These are phyloP conservation scores for Forsythia suspensa DNA, from an alignment of 257 asterid species.

Conservation along the genomic window DNA sequence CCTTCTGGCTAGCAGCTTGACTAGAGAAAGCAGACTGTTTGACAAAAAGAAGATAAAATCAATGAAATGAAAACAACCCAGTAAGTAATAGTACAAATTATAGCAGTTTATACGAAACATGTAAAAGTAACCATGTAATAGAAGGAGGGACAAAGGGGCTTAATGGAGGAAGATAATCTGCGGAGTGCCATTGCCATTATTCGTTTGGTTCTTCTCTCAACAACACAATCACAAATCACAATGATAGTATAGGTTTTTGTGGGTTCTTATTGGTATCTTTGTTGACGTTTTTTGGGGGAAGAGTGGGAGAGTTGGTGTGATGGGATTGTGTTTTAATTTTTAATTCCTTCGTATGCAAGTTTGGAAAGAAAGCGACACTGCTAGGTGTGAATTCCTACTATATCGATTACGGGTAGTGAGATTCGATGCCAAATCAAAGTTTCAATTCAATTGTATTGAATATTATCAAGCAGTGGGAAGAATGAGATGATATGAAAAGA, in stretches of 20 bases:
- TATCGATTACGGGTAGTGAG: too few relatives aligned
- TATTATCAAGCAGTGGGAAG: too few relatives aligned
- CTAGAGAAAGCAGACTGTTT: slow-evolving; percentile 64
- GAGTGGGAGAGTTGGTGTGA: background rate
- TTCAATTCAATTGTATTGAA: too few relatives aligned
- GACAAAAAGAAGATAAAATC: slow-evolving; percentile 5
- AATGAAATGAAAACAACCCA: slow-evolving; percentile 1
- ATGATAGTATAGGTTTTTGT: background rate
- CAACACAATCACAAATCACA: background rate
- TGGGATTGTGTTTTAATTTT: background rate
- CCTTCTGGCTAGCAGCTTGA: slow-evolving; percentile 51
- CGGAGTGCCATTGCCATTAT: slow-evolving; percentile 81
- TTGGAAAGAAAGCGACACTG: background rate
- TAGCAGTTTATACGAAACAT: background rate
- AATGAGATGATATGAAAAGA: too few relatives aligned
- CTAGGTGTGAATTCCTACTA: background rate
- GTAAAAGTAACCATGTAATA: slow-evolving; percentile 43
- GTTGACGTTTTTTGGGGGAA: background rate
- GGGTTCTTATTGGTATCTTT: background rate
- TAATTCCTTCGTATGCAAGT: background rate
- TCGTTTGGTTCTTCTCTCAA: background rate
- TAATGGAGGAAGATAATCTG: slow-evolving; percentile 43
- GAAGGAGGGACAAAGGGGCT: slow-evolving; percentile 39
- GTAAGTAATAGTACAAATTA: background rate
- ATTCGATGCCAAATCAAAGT: too few relatives aligned